Base-by-base conservation (phyloP, 2,329 filamentous ascomycete species). In the Amesomyces nigricolor region DNA sequence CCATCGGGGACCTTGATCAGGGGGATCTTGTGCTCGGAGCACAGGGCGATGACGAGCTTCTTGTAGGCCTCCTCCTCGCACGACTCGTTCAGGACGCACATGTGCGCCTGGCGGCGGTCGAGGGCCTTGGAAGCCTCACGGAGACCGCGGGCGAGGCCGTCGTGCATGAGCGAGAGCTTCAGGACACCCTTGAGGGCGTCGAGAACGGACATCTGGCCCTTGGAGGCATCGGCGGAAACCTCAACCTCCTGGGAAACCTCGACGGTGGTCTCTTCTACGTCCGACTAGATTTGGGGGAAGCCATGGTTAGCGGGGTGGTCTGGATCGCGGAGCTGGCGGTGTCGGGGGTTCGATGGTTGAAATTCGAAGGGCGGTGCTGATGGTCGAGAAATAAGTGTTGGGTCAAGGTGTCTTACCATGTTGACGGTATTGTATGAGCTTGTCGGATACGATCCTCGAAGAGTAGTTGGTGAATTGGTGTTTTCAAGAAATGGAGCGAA, bases 1-100 rank as follows among this genome's bases (percentile, higher is more conserved):
- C 94, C 94, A 77, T 99, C 94, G 67, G 91, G 92, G 64, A 99
- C 94, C 89, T 99, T 97, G 86, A 99, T 99, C 71, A 99, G 82
- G 66, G 94, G 94, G 71, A 99, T 99, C 87, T 96, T 96, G 83
- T 99, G 94, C 86, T 99, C 94, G 64, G 88, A 89, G 89, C 94
- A 99, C 61, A 99, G 88, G 62, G 94, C 94, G 68, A 97, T 89
- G 70, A 99, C 92, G 66, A 99, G 86, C 88, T 99, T 99, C 91
- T 99, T 99, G 86, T 99, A 99, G 67, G 94, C 92, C 80, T 99
- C 94, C 86, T 99, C 94, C 83, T 99, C 94, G 83, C 94, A 99
- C 67, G 88, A 87, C 86, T 99, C 94, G 86, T 99, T 99, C 71
- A 99, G 87, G 68, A 99, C 94, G 77, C 94, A 99, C 91, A 99